These are phyloP conservation scores for Triglochin maritima DNA, from an alignment of 106 monocot genomes.

Conservation along the genomic window DNA sequence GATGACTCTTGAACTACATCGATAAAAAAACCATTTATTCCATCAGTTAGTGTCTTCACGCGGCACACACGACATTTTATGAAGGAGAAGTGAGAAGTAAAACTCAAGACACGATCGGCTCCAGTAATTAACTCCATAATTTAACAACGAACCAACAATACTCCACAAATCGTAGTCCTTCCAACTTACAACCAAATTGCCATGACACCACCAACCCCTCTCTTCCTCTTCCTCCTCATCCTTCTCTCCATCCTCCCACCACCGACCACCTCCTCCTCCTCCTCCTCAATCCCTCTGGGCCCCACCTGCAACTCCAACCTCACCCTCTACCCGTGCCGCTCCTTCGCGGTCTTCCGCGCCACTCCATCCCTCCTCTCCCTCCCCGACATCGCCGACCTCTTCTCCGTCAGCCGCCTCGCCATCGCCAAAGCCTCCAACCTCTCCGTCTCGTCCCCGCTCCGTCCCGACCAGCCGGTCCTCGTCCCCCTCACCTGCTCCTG, in stretches of 20 bases:
- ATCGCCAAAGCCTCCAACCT: slow-evolving; percentile 50
- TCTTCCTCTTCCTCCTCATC: slow-evolving; percentile 3
- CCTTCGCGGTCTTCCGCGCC: slow-evolving; percentile 71
- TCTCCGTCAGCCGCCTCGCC: slow-evolving; percentile 38
- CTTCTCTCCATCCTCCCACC: too few relatives aligned
- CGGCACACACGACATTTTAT: too few relatives aligned
- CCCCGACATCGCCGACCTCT: slow-evolving; percentile 46
- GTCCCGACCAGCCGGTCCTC: slow-evolving; percentile 39
- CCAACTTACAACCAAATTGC: too few relatives aligned
- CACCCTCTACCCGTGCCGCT: slow-evolving; percentile 46
- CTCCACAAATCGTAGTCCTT: too few relatives aligned
- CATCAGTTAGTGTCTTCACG: too few relatives aligned
- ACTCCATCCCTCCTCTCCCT: slow-evolving; percentile 27
- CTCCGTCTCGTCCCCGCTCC: slow-evolving; percentile 8
- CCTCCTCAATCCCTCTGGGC: slow-evolving; percentile 9
- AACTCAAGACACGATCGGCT: too few relatives aligned
- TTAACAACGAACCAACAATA: too few relatives aligned
- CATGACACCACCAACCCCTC: background rate
- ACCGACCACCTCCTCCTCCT: slow-evolving; percentile 1
- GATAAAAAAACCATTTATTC: too few relatives aligned
- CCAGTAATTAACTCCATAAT: too few relatives aligned
- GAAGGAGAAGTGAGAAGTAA: too few relatives aligned
- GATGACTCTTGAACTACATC: too few relatives aligned
- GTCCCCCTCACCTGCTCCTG: slow-evolving; percentile 49
- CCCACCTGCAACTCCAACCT: slow-evolving; percentile 40